Evolutionary conservation across 768 basidiomycete species (phyloP), one percentile per base, ranked within the genome.

Genomic region (Pseudohyphozyma bogoriensis): DNA sequence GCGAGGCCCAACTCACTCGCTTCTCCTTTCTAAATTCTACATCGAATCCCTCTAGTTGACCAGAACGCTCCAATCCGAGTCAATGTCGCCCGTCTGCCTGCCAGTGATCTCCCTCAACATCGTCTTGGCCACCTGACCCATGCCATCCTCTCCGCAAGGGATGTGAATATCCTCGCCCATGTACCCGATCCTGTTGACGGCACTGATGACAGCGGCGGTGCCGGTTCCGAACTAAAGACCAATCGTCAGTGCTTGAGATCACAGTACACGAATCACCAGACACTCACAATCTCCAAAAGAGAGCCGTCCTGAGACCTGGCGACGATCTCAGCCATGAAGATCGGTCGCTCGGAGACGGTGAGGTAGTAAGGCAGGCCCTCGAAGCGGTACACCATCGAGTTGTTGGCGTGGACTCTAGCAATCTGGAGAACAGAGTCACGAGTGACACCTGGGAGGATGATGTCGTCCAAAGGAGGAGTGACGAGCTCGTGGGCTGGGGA

Each of bases 181-280:
- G 71, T 82, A 87, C 31, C 47, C 89, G 68, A 91, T 84, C 59
- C 78, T 80, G 65, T 84, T 79, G 1, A 86, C 81, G 4, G 84
- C 80, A 33, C 79, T 83, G 55, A 91, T 83, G 59, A 89, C 80
- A 36, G 82, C 87, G 2, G 88, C 89, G 16, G 76, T 78, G 71
- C 92, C 91, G 37, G 86, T 80, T 51, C 86, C 85, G 69, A 96
- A 88, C n/a, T n/a, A n/a, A n/a, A n/a, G n/a, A n/a, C n/a, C n/a
- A n/a, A n/a, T n/a, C n/a, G n/a, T n/a, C n/a, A n/a, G n/a, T n/a
- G n/a, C n/a, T n/a, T n/a, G n/a, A n/a, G n/a, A n/a, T n/a, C n/a
- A n/a, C n/a, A n/a, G n/a, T n/a, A n/a, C n/a, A n/a, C n/a, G n/a
- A n/a, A n/a, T n/a, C n/a, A n/a, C n/a, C n/a, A n/a, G n/a, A n/a